phyloP scores from a whole-genome alignment of 2,329 filamentous ascomycete genomes.

The Colletotrichum costaricense region DNA sequence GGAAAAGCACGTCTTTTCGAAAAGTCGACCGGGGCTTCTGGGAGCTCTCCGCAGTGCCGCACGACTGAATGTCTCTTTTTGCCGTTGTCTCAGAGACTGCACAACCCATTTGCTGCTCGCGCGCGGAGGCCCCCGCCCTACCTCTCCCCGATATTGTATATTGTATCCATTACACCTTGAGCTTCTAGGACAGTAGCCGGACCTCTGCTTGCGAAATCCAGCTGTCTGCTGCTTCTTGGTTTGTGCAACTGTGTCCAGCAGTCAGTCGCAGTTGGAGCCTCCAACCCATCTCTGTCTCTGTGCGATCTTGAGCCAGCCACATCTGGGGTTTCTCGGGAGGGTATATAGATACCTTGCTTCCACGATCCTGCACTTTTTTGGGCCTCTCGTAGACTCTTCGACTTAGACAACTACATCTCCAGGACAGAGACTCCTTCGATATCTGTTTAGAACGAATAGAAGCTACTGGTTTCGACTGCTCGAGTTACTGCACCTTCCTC shows the following conservation, averaged over 20 bases:
- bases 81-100: constrained; percentile 58
- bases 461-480: neutral
- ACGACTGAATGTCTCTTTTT: constrained; percentile 49
- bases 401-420: constrained; percentile 8
- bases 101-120: constrained; percentile 47
- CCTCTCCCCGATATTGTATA: constrained; percentile 35
- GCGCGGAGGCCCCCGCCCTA: constrained; percentile 39
- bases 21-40: constrained; percentile 42
- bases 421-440: neutral
- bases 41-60: constrained; percentile 43
- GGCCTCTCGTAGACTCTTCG: constrained; percentile 30
- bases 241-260: constrained; percentile 34
- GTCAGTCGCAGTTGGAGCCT: constrained; percentile 35
- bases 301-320: constrained; percentile 45
- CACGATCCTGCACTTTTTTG: constrained; percentile 44
- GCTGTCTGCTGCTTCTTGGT: constrained; percentile 26
- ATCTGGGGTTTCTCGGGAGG: constrained; percentile 38
- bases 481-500: neutral
- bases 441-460: neutral
- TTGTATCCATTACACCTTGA: constrained; percentile 38
- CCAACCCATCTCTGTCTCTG: constrained; percentile 41
- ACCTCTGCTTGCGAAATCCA: constrained; percentile 18
- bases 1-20: constrained; percentile 34
- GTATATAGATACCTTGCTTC: constrained; percentile 52
- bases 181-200: constrained; percentile 12